Conservation (phyloP, 805 yeast genomes). For the Wickerhamomyces xylosicus region DNA sequence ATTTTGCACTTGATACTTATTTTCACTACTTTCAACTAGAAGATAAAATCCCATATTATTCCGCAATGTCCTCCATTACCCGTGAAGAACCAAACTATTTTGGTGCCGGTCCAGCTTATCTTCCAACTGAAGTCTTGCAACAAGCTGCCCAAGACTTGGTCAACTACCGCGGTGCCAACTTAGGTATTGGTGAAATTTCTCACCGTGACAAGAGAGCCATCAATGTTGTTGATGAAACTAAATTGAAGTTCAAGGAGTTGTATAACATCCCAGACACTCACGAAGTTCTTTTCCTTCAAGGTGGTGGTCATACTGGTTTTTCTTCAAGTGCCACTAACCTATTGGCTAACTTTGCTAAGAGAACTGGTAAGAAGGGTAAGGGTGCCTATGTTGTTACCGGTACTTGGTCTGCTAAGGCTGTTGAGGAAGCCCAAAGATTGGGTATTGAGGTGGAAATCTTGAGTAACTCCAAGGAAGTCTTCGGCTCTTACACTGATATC, state of each 20-base stretch:
- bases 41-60: too few species aligned
- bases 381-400: slow-evolving; percentile 90
- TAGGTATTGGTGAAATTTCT: slow-evolving; percentile 93
- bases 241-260: slow-evolving; percentile 51
- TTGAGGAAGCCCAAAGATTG: slow-evolving; percentile 77
- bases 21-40: too few species aligned
- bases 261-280: slow-evolving; percentile 81
- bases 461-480: slow-evolving; percentile 46
- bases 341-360: slow-evolving; percentile 62
- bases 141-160: slow-evolving; percentile 82
- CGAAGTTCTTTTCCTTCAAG: slow-evolving; percentile 91
- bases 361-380: slow-evolving; percentile 63
- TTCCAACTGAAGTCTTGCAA: slow-evolving; percentile 76
- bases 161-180: slow-evolving; percentile 55
- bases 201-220: slow-evolving; percentile 86
- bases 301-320: slow-evolving; percentile 97
- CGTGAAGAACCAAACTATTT: slow-evolving; percentile 74
- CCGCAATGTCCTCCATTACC: background rate
- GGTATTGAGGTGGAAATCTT: slow-evolving; percentile 68
- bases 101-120: slow-evolving; percentile 98
- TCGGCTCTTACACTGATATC: slow-evolving; percentile 54
- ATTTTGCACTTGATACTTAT: too few species aligned
- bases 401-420: slow-evolving; percentile 84
- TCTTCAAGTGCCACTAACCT: slow-evolving; percentile 80
- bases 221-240: slow-evolving; percentile 67